These are phyloP conservation scores for Colletotrichum sp. DNA, from an alignment of 2,329 filamentous ascomycete genomes.

Conservation along the genomic window DNA sequence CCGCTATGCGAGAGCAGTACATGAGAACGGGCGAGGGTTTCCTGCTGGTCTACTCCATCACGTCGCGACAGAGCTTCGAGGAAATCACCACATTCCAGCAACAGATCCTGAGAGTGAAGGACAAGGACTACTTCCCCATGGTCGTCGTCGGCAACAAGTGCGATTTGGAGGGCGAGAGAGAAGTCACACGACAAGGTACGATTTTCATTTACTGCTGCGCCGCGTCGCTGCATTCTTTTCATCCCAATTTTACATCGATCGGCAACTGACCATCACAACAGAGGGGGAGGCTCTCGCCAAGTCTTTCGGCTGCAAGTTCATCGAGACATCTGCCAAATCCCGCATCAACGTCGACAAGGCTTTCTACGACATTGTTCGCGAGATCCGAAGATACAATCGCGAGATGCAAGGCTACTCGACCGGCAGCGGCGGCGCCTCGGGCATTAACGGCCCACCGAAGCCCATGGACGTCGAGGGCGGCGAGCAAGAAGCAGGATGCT, in stretches of 20 bases:
- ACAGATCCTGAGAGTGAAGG: slow-evolving; percentile 97
- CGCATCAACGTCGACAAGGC: slow-evolving; percentile 98
- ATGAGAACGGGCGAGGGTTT: slow-evolving; percentile 99
- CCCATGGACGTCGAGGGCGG: slow-evolving; percentile 82
- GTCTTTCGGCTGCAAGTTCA: slow-evolving; percentile 95
- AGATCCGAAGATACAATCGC: slow-evolving; percentile 98
- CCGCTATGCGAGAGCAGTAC: slow-evolving; percentile 99
- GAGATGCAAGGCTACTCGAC: slow-evolving; percentile 91
- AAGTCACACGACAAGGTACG: slow-evolving; percentile 90
- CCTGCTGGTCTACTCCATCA: slow-evolving; percentile 97
- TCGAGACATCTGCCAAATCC: slow-evolving; percentile 98
- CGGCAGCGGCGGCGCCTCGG: slow-evolving; percentile 68
- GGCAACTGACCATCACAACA: slow-evolving; percentile 41
- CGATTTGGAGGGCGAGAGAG: slow-evolving; percentile 91
- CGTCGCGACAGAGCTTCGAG: slow-evolving; percentile 94
- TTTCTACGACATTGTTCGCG: slow-evolving; percentile 97
- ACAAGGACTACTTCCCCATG: slow-evolving; percentile 99
- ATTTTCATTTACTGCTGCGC: slow-evolving; percentile 19
- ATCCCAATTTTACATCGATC: neutral
- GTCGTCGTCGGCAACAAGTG: slow-evolving; percentile 99
- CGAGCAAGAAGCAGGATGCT: slow-evolving; percentile 76
- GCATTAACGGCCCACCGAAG: slow-evolving; percentile 64
- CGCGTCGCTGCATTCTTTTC: neutral
- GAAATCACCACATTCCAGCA: slow-evolving; percentile 99
- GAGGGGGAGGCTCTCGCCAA: slow-evolving; percentile 88